Percentiles rank a stretch among this genome's conserved stretches.
These are phyloP conservation scores for Floccularia luteovirens DNA, from an alignment of 768 basidiomycete genomes.

Conservation along the genomic window DNA sequence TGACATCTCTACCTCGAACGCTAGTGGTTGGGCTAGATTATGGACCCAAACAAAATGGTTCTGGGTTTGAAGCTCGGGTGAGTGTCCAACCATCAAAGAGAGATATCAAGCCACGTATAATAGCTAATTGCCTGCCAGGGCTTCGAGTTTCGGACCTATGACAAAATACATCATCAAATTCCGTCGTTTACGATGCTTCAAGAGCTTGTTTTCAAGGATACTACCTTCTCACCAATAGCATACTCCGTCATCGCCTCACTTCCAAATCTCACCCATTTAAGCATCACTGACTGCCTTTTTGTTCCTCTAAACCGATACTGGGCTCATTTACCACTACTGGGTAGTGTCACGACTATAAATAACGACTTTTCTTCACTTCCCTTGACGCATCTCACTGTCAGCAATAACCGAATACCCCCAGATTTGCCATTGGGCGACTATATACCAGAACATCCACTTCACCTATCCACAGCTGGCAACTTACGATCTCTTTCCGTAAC, in stretches of 20 bases:
- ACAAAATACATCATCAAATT: constrained; percentile 12
- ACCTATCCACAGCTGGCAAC: constrained; percentile 8
- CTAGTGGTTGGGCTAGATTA: constrained; percentile 13
- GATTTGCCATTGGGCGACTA: constrained; percentile 5
- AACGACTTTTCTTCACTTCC: constrained; percentile 6
- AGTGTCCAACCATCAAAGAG: background rate
- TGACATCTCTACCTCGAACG: constrained; percentile 10
- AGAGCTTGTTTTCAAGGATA: constrained; percentile 14
- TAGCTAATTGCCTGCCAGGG: no score
- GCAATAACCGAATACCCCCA: constrained; percentile 5
- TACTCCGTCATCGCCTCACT: constrained; percentile 16
- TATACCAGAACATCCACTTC: constrained; percentile 9
- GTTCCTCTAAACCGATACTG: constrained; percentile 8
- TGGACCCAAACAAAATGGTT: background rate
- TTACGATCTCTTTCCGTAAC: constrained; percentile 10
- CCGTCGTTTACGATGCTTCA: constrained; percentile 14
- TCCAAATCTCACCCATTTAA: constrained; percentile 16
- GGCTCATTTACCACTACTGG: constrained; percentile 3
- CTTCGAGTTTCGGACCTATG: constrained; percentile 9
- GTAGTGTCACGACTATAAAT: background rate
- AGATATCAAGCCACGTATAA: background rate
- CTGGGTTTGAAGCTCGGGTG: constrained; percentile 10
- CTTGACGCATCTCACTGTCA: constrained; percentile 11
- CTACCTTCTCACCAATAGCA: constrained; percentile 14
- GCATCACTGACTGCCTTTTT: constrained; percentile 14